Evolutionary conservation across 2,329 filamentous ascomycete species (phyloP).

Genomic region (Alternaria panax): DNA sequence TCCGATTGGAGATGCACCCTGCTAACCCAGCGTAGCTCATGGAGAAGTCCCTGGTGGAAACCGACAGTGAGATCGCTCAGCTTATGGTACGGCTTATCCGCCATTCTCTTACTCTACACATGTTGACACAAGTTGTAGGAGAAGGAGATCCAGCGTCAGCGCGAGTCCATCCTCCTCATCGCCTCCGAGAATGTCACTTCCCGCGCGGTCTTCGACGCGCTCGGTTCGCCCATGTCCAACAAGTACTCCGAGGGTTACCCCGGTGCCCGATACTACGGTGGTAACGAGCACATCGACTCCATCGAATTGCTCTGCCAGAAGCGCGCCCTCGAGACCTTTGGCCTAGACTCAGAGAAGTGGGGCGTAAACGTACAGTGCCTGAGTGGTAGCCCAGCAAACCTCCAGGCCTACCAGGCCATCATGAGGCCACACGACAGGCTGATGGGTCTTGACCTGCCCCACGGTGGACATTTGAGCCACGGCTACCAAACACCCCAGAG

Average conservation of each 20-base stretch:
- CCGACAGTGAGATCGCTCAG: conserved; percentile 90
- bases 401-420: conserved; percentile 97
- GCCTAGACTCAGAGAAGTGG: conserved; percentile 85
- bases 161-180: conserved; percentile 84
- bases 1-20: conserved; percentile 18
- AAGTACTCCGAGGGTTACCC: conserved; percentile 99
- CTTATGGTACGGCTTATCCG: conserved; percentile 79
- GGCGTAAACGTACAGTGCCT: conserved; percentile 92
- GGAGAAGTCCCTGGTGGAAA: conserved; percentile 90
- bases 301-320: conserved; percentile 89
- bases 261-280: conserved; percentile 93
- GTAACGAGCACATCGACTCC: conserved; percentile 94
- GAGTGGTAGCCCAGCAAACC: conserved; percentile 91
- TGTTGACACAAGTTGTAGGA: conserved; percentile 62
- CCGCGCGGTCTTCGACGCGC: conserved; percentile 51
- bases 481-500: conserved; percentile 95
- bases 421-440: conserved; percentile 94
- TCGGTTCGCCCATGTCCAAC: conserved; percentile 71
- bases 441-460: conserved; percentile 95
- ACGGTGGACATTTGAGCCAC: conserved; percentile 94
- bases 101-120: not conserved
- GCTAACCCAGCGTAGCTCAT: conserved; percentile 74
- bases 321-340: conserved; percentile 86
- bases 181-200: conserved; percentile 53
- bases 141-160: conserved; percentile 94